These are phyloP conservation scores for Mycogone perniciosa DNA, from an alignment of 2,329 filamentous ascomycete species.

Conservation along the genomic window DNA sequence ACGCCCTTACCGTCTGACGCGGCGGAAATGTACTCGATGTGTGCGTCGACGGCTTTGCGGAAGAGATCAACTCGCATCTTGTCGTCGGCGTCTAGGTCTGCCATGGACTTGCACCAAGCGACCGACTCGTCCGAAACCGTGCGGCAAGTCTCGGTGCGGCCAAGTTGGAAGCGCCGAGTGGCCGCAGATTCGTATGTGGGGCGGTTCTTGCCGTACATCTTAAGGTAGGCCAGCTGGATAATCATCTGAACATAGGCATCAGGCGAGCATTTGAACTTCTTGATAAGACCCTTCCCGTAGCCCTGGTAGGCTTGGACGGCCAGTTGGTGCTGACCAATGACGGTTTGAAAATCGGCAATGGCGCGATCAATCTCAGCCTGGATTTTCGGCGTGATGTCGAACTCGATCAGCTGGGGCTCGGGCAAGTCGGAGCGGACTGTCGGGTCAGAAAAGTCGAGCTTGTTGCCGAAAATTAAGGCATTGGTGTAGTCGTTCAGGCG, in stretches of 20 bases:
- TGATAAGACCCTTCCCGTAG: slow-evolving; percentile 97
- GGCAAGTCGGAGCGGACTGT: slow-evolving; percentile 74
- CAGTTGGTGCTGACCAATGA: slow-evolving; percentile 85
- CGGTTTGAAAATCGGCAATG: slow-evolving; percentile 66
- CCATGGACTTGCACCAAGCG: slow-evolving; percentile 83
- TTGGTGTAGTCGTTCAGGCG: slow-evolving; percentile 93
- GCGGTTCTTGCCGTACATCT: slow-evolving; percentile 97
- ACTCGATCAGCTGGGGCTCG: slow-evolving; percentile 70
- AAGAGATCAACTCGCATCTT: slow-evolving; percentile 67
- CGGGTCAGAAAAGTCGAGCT: slow-evolving; percentile 80
- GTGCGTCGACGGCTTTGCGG: slow-evolving; percentile 71
- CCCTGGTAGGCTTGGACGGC: slow-evolving; percentile 93
- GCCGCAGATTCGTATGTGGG: slow-evolving; percentile 97
- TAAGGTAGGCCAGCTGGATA: slow-evolving; percentile 96
- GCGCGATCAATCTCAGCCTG: slow-evolving; percentile 74
- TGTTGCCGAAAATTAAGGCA: slow-evolving; percentile 87
- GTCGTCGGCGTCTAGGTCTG: slow-evolving; percentile 57
- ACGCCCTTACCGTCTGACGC: slow-evolving; percentile 91
- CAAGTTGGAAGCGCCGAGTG: slow-evolving; percentile 90
- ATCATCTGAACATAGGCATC: slow-evolving; percentile 98
- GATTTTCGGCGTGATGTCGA: slow-evolving; percentile 68
- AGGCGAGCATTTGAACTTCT: slow-evolving; percentile 98
- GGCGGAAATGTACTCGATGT: slow-evolving; percentile 84
- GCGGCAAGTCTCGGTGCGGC: slow-evolving; percentile 93
- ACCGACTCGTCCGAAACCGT: slow-evolving; percentile 86